Conservation (phyloP, 441 rosid species). For the Populus hybrid region DNA sequence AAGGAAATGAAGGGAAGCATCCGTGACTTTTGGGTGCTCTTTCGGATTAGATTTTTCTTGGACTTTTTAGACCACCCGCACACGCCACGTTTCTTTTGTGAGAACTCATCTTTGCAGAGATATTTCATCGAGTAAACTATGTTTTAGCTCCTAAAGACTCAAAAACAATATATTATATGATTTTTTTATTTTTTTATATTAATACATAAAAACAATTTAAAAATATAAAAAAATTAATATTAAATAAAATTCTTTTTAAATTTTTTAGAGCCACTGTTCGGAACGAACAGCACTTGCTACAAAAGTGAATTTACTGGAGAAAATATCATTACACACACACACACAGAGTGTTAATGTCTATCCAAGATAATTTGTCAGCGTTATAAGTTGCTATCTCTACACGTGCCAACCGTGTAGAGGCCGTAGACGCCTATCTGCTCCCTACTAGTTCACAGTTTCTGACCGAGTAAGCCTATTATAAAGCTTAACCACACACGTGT, state of each 20-base stretch:
- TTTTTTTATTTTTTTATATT: no score
- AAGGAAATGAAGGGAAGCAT: neutral
- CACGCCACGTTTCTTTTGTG: conserved; percentile 3
- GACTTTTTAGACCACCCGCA: neutral
- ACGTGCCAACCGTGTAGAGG: conserved; percentile 13
- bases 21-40: conserved; percentile 1
- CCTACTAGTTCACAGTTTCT: neutral
- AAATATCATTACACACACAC: no score
- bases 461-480: conserved; percentile 19
- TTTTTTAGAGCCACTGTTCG: no score
- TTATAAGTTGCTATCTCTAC: conserved; percentile 1
- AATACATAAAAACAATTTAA: no score
- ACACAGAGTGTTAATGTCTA: no score
- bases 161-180: neutral
- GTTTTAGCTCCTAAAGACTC: neutral
- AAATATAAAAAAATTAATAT: no score
- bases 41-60: neutral
- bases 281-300: no score
- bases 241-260: no score
- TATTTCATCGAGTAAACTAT: neutral
- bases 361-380: neutral
- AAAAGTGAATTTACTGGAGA: no score
- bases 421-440: neutral
- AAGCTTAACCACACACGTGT: neutral
- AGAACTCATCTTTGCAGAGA: neutral